Base-by-base conservation (phyloP, 257 asterid species). In the Pogostemon cablin region DNA sequence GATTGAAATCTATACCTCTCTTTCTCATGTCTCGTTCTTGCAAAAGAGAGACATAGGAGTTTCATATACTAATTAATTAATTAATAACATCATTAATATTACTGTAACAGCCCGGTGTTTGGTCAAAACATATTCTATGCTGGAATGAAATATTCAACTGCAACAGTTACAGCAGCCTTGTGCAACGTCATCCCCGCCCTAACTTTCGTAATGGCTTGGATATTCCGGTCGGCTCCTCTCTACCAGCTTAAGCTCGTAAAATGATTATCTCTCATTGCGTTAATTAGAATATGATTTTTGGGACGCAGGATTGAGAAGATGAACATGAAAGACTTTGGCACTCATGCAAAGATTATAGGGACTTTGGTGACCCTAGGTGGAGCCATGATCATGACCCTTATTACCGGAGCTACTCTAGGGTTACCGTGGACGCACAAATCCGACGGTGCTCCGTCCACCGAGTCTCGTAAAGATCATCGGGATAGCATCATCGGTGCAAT, bases 381-480 rank as follows among this genome's bases (percentile, higher is more conserved):
- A 10, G 96, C 97, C 4, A 87, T 86, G 95, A 78, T 91, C 9
- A 78, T 91, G 92, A 87, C 88, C 5, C 72, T 91, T 9, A 67
- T 85, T 0, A 55, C 25, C 32, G 97, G 97, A 32, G 79, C 81
- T 0, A 60, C 61, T 5, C 65, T 91, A 39, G 75, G 76, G 10
- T 69, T 87, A 42, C 92, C 96, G 0, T 89, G 96, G 97, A 86
- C 90, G n/a, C 71, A 83, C 72, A 53, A 72, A 15, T 53, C 73
- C 46, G 63, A 57, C 20, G 49, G n/a, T 55, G 48, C 73, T 35
- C 42, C 70, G 34, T 64, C 83, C 0, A 25, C 41, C 12, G 15
- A 49, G n/a, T 49, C 56, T 10, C 7, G 52, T 9, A 69, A 61
- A 2, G 72, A 67, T 34, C 54, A 57, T 2, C 79, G 83, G 15